phyloP scores from a whole-genome alignment of 2,329 filamentous ascomycete species.

The Ceratocystis destructans region DNA sequence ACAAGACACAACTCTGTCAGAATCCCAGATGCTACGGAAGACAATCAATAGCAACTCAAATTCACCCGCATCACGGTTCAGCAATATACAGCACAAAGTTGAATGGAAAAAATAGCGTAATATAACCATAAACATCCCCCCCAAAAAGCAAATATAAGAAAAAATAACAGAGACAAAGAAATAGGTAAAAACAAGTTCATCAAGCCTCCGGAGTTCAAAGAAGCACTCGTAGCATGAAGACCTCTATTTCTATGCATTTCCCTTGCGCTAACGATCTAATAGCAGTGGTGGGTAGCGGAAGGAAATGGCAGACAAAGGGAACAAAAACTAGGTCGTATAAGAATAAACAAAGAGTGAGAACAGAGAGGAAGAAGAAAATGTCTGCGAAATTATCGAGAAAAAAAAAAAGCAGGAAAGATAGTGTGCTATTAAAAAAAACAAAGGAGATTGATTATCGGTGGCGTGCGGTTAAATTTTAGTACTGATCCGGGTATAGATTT shows the following conservation, averaged over 20 bases:
- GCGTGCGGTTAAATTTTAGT: not conserved
- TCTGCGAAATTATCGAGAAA: constrained; percentile 3
- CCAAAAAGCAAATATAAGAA: not conserved
- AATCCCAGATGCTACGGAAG: no score
- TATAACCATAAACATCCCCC: not conserved
- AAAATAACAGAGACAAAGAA: not conserved
- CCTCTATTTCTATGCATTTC: not conserved
- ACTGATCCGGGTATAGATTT: not conserved
- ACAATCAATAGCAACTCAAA: no score
- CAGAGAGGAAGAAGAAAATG: constrained; percentile 5
- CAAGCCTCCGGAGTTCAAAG: not conserved
- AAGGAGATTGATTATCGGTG: constrained; percentile 7
- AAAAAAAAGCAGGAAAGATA: not conserved
- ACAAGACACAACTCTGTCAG: no score
- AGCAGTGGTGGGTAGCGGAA: not conserved
- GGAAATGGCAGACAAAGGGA: not conserved
- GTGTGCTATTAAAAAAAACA: not conserved
- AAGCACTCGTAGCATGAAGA: not conserved
- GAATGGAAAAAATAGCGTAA: not conserved
- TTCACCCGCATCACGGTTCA: no score
- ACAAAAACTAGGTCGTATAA: not conserved
- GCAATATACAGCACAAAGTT: no score
- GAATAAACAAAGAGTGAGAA: not conserved
- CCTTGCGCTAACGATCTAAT: not conserved
- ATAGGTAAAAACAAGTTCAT: not conserved